Evolutionary conservation across 106 monocot species (phyloP).

Genomic region (Allium fistulosum): DNA sequence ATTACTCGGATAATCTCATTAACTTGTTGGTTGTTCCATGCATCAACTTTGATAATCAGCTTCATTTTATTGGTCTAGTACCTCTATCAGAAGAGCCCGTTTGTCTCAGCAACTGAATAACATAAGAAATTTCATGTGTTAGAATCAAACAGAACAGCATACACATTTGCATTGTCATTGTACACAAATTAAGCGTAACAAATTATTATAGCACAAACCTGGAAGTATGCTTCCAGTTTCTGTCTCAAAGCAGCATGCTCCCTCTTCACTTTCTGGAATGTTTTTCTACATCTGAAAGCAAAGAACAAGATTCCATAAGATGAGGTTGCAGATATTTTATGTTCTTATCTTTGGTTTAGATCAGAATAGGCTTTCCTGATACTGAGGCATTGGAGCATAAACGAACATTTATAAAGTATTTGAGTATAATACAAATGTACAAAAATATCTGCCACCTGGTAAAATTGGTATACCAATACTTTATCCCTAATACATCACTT

Average conservation of each 20-base stretch:
- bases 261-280: constrained; percentile 76
- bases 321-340: neutral
- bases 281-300: constrained; percentile 44
- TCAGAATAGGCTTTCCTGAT: too few species aligned
- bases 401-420: too few species aligned
- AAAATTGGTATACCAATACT: too few species aligned
- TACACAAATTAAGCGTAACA: neutral
- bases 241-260: constrained; percentile 71
- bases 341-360: too few species aligned
- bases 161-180: neutral
- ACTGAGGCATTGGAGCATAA: too few species aligned
- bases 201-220: constrained; percentile 15
- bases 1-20: too few species aligned
- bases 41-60: neutral
- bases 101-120: constrained; percentile 13
- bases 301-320: neutral
- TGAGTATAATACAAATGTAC: too few species aligned
- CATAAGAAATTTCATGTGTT: neutral
- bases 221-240: constrained; percentile 85
- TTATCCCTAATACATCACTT: too few species aligned
- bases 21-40: neutral
- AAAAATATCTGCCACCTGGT: too few species aligned
- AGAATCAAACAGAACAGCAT: neutral
- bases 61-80: neutral
- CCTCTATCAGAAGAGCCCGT: constrained; percentile 8